Evolutionary conservation across 345 rosid species (phyloP), one percentile per base, ranked within the genome.

Genomic region (Melaleuca quinquenervia): DNA sequence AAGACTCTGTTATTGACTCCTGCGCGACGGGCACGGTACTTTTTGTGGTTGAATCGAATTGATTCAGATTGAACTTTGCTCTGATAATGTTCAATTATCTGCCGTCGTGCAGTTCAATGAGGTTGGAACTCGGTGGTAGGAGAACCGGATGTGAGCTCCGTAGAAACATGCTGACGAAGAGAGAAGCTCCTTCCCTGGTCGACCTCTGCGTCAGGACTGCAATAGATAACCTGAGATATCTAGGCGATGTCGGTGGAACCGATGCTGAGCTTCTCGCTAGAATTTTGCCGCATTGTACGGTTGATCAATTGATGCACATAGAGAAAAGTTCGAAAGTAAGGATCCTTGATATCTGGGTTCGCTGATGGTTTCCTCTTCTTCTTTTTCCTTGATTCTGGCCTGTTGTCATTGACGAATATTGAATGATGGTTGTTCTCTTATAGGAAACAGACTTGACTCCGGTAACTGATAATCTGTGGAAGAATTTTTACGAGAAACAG

Each of bases 241-340:
- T 97, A 22, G 99, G 98, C 9, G 98, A 97, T 89, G 98, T 96
- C 83, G 98, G 99, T 3, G 98, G 93, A 27, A 94, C 95, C 18
- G 99, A 96, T 88, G 84, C 89, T 14, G 90, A 92, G 87, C 96
- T 97, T 82, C 98, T 97, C 26, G 95, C 88, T 7, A 92, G 88
- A 56, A 94, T 97, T 89, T 89, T 97, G 74, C 91, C 94, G 0
- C 97, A 94, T 82, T 96, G 98, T 87, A 90, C 98, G 5, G 12
- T 90, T n/a, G 98, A 97, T 52, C 96, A 97, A 88, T 87, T 97
- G 87, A 92, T 86, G 88, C 98, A 92, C 82, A 85, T 97, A 7
- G 99, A 97, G 91, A 90, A 91, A 87, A 80, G 92, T 82, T 91
- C 97, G n/a, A 52, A 58, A 22, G 98, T 95, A 92, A 87, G 92